phyloP scores from a whole-genome alignment of 129 eudicot genomes.

The Tagetes erecta region DNA sequence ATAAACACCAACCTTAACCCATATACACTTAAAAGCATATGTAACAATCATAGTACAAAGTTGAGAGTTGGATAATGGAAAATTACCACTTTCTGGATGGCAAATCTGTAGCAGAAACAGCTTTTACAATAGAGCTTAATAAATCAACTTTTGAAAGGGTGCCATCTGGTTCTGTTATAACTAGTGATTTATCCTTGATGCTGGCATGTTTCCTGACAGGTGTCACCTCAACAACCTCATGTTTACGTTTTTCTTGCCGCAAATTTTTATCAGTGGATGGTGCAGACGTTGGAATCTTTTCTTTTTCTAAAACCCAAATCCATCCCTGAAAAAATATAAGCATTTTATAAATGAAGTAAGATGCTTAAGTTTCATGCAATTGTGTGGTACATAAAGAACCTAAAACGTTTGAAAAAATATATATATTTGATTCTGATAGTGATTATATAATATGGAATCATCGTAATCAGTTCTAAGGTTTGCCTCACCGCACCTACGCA shows the following conservation, averaged over 20 bases:
- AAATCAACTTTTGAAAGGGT: slow-evolving; percentile 45
- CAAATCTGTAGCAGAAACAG: slow-evolving; percentile 88
- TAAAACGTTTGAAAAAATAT: too few species aligned
- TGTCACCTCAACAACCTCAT: slow-evolving; percentile 67
- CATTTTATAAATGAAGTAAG: background rate
- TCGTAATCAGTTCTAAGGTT: too few species aligned
- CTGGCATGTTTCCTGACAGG: slow-evolving; percentile 78
- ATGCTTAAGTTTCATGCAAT: too few species aligned
- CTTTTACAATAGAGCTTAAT: slow-evolving; percentile 63
- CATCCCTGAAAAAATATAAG: slow-evolving; percentile 54
- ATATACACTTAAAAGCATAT: background rate
- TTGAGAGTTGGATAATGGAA: slow-evolving; percentile 12
- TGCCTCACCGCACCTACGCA: too few species aligned
- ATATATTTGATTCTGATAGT: too few species aligned
- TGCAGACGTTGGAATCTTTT: slow-evolving; percentile 56
- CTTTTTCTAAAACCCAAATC: slow-evolving; percentile 80
- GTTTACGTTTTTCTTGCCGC: slow-evolving; percentile 59
- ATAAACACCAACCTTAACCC: background rate
- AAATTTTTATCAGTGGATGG: slow-evolving; percentile 40
- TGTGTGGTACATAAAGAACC: too few species aligned
- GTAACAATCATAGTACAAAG: background rate
- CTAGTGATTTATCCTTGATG: slow-evolving; percentile 67
- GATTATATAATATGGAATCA: too few species aligned
- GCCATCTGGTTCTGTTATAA: slow-evolving; percentile 63
- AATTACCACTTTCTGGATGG: slow-evolving; percentile 82